A percentile compares a stretch with the other conserved stretches of the same genome.
These are phyloP conservation scores for Lotus japonicus DNA, from an alignment of 306 rosid genomes.

Conservation along the genomic window DNA sequence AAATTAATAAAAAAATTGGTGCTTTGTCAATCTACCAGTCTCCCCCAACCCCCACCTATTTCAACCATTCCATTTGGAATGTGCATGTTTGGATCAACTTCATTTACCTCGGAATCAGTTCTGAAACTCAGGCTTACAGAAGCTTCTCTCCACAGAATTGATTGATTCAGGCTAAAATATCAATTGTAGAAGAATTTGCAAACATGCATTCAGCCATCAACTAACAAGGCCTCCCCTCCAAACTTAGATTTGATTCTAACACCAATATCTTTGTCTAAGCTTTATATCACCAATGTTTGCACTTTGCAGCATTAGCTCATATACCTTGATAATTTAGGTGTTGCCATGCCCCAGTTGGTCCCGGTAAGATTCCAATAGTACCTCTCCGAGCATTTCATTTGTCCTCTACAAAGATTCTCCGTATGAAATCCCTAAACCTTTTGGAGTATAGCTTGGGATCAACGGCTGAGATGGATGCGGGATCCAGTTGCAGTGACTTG, in stretches of 20 bases:
- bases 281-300: slow-evolving; percentile 15
- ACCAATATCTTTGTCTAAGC: not conserved
- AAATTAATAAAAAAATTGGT: slow-evolving; percentile 5
- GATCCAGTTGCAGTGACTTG: slow-evolving; percentile 53
- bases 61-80: slow-evolving; percentile 13
- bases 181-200: too few relatives aligned
- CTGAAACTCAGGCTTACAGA: too few relatives aligned
- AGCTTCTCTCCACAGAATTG: too few relatives aligned
- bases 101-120: too few relatives aligned
- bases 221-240: slow-evolving; percentile 8
- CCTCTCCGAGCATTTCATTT: slow-evolving; percentile 23
- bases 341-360: slow-evolving; percentile 18
- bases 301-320: slow-evolving; percentile 4
- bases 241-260: slow-evolving; percentile 7
- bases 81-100: too few relatives aligned
- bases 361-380: slow-evolving; percentile 10
- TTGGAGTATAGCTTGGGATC: slow-evolving; percentile 55
- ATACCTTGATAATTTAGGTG: slow-evolving; percentile 9
- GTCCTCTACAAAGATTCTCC: slow-evolving; percentile 53
- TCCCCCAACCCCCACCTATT: not conserved
- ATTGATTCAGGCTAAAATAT: too few relatives aligned
- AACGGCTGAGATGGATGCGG: slow-evolving; percentile 53
- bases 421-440: slow-evolving; percentile 46
- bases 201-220: slow-evolving; percentile 17
- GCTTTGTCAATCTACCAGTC: not conserved